phyloP scores from a whole-genome alignment of 116 monocot species.

The Zostera marina region DNA sequence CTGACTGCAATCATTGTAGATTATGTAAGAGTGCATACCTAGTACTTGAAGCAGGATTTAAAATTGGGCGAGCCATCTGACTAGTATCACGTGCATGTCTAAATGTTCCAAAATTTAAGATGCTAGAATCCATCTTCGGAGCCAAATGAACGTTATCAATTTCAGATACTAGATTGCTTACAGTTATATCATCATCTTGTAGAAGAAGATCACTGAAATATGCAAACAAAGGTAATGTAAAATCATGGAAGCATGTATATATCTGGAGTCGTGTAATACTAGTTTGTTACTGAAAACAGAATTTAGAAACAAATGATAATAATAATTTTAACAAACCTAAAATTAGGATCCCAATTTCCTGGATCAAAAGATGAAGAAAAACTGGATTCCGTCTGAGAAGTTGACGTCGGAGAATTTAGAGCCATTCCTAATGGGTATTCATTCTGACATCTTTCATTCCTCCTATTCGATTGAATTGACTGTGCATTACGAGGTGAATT shows the following conservation, averaged over 20 bases:
- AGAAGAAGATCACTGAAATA: constrained; percentile 70
- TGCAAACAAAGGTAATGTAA: too few species aligned
- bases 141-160: constrained; percentile 33
- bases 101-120: constrained; percentile 13
- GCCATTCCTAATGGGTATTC: background rate
- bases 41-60: constrained; percentile 30
- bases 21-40: constrained; percentile 21
- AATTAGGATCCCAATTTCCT: constrained; percentile 2
- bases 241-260: too few species aligned
- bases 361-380: background rate
- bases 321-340: background rate
- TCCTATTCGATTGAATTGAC: background rate
- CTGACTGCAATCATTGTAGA: too few species aligned
- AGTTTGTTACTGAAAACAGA: too few species aligned
- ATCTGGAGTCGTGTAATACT: too few species aligned
- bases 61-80: constrained; percentile 13
- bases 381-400: background rate
- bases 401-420: background rate
- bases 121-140: constrained; percentile 14
- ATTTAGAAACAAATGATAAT: background rate
- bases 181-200: constrained; percentile 57
- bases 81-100: constrained; percentile 16
- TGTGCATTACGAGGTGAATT: background rate
- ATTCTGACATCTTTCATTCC: background rate
- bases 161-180: constrained; percentile 22